Conservation (phyloP, 2,329 filamentous ascomycete species). For the Ophiostoma fasciatum region DNA sequence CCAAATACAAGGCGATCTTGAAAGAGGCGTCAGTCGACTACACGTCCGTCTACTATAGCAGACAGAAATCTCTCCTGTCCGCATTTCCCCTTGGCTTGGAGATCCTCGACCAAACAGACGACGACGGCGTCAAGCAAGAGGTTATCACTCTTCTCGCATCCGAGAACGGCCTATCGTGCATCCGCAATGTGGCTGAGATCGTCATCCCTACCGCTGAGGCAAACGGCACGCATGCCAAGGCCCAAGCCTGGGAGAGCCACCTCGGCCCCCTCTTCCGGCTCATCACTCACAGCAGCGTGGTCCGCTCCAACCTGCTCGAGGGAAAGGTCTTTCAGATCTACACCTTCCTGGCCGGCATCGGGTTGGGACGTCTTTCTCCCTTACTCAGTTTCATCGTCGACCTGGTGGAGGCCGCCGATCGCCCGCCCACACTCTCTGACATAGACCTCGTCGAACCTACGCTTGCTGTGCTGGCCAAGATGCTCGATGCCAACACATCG, state of each 20-base stretch:
- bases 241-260: conserved; percentile 3
- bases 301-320: conserved; percentile 24
- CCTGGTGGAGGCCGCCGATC: neutral
- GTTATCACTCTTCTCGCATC: neutral
- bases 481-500: conserved; percentile 12
- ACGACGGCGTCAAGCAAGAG: conserved; percentile 1
- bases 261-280: conserved; percentile 17
- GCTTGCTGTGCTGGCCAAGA: conserved; percentile 9
- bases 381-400: conserved; percentile 19
- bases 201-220: neutral
- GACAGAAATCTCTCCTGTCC: too few relatives aligned
- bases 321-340: conserved; percentile 21
- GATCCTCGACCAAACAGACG: neutral
- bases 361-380: conserved; percentile 15
- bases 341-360: conserved; percentile 21
- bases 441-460: conserved; percentile 8
- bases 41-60: too few relatives aligned
- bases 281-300: conserved; percentile 20
- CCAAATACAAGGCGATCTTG: neutral
- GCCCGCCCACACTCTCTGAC: neutral
- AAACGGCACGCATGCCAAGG: neutral
- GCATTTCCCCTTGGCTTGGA: conserved; percentile 5
- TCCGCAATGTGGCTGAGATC: neutral
- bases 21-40: neutral
- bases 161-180: conserved; percentile 5